Evolutionary conservation across 179 eudicot species (phyloP).

Genomic region (Carnegiea gigantea): DNA sequence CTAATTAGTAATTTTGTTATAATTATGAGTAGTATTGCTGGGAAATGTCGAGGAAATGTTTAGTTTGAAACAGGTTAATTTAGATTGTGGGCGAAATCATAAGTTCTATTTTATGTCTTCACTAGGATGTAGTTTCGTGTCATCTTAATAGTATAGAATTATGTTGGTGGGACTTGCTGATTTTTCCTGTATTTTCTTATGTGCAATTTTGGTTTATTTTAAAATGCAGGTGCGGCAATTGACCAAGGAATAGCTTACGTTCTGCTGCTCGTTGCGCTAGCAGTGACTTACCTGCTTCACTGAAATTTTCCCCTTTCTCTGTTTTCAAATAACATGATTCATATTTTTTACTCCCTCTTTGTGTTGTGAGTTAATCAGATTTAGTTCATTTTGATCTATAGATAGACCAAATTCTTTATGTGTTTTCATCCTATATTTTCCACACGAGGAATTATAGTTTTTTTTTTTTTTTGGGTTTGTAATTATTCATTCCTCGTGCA

Average conservation of each 20-base stretch:
- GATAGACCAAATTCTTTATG: conserved; percentile 19
- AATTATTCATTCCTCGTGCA: conserved; percentile 5
- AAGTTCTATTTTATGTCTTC: background rate
- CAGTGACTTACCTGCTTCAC: conserved; percentile 41
- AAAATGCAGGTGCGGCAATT: conserved; percentile 26
- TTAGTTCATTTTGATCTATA: background rate
- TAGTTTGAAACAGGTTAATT: background rate
- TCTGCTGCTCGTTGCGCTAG: conserved; percentile 47
- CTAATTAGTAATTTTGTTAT: no score
- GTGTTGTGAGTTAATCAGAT: background rate
- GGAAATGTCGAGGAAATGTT: background rate
- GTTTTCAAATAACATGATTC: background rate
- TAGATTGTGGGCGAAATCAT: background rate
- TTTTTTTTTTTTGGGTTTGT: no score
- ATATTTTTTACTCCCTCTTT: background rate
- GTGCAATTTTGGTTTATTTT: background rate
- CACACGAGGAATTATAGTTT: background rate
- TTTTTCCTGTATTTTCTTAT: no score
- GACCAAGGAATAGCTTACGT: conserved; percentile 55
- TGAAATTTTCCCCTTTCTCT: background rate
- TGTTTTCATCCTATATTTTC: conserved; percentile 9
- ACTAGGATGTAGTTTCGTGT: background rate
- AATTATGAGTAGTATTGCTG: no score
- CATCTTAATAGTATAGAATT: no score
- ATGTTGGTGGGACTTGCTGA: background rate